Evolutionary conservation across 345 rosid species (phyloP), one percentile per base, ranked within the genome.

Genomic region (Eutrema japonicum): DNA sequence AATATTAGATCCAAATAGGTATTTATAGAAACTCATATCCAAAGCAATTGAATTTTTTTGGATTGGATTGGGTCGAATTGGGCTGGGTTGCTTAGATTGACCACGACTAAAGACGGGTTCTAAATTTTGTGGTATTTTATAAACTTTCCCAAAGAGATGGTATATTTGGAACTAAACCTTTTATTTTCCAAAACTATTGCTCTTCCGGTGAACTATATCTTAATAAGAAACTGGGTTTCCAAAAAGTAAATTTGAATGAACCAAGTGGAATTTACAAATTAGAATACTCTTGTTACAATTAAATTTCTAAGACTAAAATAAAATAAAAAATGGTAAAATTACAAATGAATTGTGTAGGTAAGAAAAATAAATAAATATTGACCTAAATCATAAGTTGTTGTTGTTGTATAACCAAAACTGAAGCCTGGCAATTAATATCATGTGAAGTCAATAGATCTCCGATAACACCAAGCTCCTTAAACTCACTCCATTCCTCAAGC

Each of bases 401-500:
- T 42, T 78, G 78, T 45, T 78, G 82, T 64, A 78, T 70, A 55
- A 74, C 72, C 63, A 74, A 74, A 47, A 73, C 78, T 55, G 81
- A 78, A 32, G 71, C 70, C 10, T 67, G 42, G 0, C 45, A 35
- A 6, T 73, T 65, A 27, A 73, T 26, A 73, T 78, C 81, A 0
- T 38, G 54, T 26, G 75, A 78, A 35, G 16, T 43, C 61, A 78
- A 51, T 4, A 73, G 7, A 68, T 78, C 81, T n/a, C 81, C 81
- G 41, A 78, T n/a, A 22, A 78, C 55, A 59, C 81, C 81, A 63
- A 78, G 74, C 56, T 78, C 81, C 12, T 62, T 32, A 47, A 40
- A 78, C 70, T 78, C 81, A 68, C 71, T 78, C 81, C 81, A 78
- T 50, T 73, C 71, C 53, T 78, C 81, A 54, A 73, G 75, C 36